Evolutionary conservation across 164 flowering plant species (phyloP).

Genomic region (Berberis vulgaris): DNA sequence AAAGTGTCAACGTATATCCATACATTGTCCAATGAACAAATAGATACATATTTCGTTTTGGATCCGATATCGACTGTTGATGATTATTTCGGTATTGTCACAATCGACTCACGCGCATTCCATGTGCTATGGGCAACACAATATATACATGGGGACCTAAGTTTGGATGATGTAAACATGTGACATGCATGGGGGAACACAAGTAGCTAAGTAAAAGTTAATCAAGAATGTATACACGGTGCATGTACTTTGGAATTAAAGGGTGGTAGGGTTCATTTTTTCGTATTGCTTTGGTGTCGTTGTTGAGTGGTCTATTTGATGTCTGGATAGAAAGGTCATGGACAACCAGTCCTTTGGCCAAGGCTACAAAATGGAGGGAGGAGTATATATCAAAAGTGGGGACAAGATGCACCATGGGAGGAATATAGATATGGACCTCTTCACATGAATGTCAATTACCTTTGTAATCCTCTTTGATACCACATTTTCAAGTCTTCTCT

Average conservation of each 20-base stretch:
- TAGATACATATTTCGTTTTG: too few species aligned
- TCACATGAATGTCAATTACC: not conserved
- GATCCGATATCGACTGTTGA: not conserved
- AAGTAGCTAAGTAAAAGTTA: too few species aligned
- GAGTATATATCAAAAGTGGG: conserved; percentile 18
- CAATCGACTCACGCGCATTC: not conserved
- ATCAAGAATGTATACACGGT: not conserved
- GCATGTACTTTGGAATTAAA: not conserved
- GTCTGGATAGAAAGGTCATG: conserved; percentile 20
- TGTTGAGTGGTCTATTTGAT: conserved; percentile 35
- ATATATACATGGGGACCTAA: not conserved
- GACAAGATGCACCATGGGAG: not conserved
- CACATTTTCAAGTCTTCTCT: conserved; percentile 9
- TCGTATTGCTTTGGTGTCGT: conserved; percentile 9
- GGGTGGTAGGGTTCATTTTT: not conserved
- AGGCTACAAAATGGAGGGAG: conserved; percentile 9
- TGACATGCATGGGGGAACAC: not conserved
- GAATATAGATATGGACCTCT: conserved; percentile 10
- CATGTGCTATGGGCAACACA: not conserved
- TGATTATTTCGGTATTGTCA: not conserved
- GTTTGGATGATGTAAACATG: not conserved
- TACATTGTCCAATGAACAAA: not conserved
- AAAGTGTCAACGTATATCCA: not conserved
- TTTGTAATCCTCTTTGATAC: conserved; percentile 3
- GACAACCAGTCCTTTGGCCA: conserved; percentile 13